phyloP scores from a whole-genome alignment of 2,329 filamentous ascomycete genomes.

The Botryotinia globosa region DNA sequence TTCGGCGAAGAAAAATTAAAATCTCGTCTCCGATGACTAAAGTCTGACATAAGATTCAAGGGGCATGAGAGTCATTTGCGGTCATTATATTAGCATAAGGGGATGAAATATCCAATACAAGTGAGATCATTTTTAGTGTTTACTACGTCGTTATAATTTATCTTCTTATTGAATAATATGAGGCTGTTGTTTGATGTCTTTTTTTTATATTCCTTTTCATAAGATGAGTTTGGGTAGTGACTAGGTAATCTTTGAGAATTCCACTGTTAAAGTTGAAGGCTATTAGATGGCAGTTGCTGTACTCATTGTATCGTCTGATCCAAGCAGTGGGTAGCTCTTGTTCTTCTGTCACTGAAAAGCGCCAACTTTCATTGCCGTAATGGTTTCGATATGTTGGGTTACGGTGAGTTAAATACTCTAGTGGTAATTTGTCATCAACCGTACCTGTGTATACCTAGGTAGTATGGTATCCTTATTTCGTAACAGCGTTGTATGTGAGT shows the following conservation, averaged over 20 bases:
- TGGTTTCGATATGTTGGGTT: rapidly evolving
- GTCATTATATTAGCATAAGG: not conserved
- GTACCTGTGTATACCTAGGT: not conserved
- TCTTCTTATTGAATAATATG: not conserved
- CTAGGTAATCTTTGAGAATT: no score
- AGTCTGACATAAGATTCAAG: not conserved
- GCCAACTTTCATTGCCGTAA: not conserved
- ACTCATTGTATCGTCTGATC: not conserved
- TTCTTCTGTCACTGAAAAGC: not conserved
- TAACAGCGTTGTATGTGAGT: not conserved
- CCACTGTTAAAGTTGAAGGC: not conserved
- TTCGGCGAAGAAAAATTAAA: not conserved
- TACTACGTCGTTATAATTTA: not conserved
- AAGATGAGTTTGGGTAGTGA: not conserved
- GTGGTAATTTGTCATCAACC: not conserved
- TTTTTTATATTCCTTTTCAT: not conserved
- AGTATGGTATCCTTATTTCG: not conserved
- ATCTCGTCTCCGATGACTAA: not conserved
- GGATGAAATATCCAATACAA: rapidly evolving
- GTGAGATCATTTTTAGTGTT: not conserved
- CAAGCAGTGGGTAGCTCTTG: not conserved
- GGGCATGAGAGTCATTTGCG: not conserved
- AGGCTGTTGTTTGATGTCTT: not conserved
- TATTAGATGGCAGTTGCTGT: not conserved
- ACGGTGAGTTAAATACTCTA: not conserved